Evolutionary conservation across 1,284 basidiomycete species (phyloP).

Genomic region (Pisolithus thermaeus): DNA sequence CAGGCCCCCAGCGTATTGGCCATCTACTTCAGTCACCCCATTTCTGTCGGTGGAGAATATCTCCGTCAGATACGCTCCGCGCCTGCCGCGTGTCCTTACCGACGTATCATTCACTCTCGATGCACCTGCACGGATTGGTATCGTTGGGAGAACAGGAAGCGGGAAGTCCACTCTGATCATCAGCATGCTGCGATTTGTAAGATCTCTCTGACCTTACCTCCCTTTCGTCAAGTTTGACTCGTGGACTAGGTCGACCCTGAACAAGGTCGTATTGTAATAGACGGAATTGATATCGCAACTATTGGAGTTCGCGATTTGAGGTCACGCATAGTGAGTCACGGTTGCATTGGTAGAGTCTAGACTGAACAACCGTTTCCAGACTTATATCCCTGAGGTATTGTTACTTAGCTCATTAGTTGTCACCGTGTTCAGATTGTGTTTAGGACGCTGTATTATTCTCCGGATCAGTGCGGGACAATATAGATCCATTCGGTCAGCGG

Average conservation of each 20-base stretch:
- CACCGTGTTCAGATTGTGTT: slow-evolving; percentile 16
- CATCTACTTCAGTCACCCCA: slow-evolving; percentile 56
- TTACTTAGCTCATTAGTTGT: background rate
- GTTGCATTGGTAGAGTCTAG: background rate
- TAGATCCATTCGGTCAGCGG: slow-evolving; percentile 74
- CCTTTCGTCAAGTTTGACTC: background rate
- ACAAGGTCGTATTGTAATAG: slow-evolving; percentile 74
- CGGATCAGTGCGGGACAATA: slow-evolving; percentile 79
- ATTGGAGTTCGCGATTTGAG: slow-evolving; percentile 86
- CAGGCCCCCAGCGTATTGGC: slow-evolving; percentile 82
- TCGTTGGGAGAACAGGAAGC: slow-evolving; percentile 72
- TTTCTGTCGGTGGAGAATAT: slow-evolving; percentile 67
- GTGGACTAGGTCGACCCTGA: slow-evolving; percentile 66
- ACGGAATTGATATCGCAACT: slow-evolving; percentile 84
- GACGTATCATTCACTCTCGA: slow-evolving; percentile 63
- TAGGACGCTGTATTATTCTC: slow-evolving; percentile 80
- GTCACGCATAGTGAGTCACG: slow-evolving; percentile 54
- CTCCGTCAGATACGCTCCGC: slow-evolving; percentile 77
- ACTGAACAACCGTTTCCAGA: slow-evolving; percentile 34
- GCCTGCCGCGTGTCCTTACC: slow-evolving; percentile 79
- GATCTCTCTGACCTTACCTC: slow-evolving; percentile 16
- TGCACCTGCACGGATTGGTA: slow-evolving; percentile 63
- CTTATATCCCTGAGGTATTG: slow-evolving; percentile 72
- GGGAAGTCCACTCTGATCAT: slow-evolving; percentile 85
- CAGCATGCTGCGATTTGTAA: slow-evolving; percentile 79